Base-by-base conservation (phyloP, 192 early-diverging fungal genomes). In the Globomyces pollinis-pini region DNA sequence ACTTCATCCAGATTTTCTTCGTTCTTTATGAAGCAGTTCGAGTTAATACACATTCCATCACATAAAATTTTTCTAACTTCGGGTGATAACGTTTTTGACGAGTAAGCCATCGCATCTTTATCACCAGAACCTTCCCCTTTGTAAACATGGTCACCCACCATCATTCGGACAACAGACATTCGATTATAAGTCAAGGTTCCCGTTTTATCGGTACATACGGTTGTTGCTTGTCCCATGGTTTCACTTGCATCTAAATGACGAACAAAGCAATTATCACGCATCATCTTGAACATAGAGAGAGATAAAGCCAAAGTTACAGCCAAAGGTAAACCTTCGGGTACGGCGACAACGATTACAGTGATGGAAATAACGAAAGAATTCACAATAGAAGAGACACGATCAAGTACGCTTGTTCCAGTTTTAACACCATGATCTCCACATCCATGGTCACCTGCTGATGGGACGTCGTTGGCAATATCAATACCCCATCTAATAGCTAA, bases 271-370 rank as follows among this genome's bases (percentile, higher is more conserved):
- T 76, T 76, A 58, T 83, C 80, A 38, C 69, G 50, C 38, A 83
- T 83, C 80, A 83, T 83, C 52, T 80, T 80, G 68, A 83, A 83
- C 80, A 83, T 83, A 54, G 72, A 75, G 51, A 80, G 76, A 23
- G 80, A 74, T 2, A 83, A 62, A 16, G 77, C 74, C 34, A 83
- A 73, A 11, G 80, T 83, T 18, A 83, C 80, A 15, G 80, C 80
- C n/a, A 83, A 71, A n/a, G 80, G 80, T 0, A 83, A 60, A 53
- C 80, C 80, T 66, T 83, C 80, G 13, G 80, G 80, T 2, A 83
- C 80, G 32, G 80, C 80, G 13, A 83, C 80, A 29, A 83, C 80
- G 20, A 83, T 69, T n/a, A 83, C 65, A 15, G 77, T 83, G 55
- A 83, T 74, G 15, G 72, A 70, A 36, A 83, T 58, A 3, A 79